Evolutionary conservation across 2,329 filamentous ascomycete species (phyloP).

Genomic region (Colletotrichum chlorophyti): DNA sequence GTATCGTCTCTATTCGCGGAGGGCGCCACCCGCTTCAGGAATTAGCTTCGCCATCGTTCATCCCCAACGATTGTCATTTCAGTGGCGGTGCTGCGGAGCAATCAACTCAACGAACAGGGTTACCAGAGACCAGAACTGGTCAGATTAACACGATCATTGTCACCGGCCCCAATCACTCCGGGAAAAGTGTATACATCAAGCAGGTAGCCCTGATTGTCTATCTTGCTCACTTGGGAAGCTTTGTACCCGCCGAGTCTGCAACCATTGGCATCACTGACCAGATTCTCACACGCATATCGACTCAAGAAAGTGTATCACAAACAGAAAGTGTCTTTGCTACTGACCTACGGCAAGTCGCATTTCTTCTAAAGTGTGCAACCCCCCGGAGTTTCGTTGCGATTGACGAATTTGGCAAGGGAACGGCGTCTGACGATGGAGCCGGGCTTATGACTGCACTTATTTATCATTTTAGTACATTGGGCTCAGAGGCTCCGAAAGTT

Average conservation of each 20-base stretch:
- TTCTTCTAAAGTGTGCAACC: constrained; percentile 78
- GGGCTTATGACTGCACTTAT: constrained; percentile 65
- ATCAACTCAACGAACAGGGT: constrained; percentile 25
- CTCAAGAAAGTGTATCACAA: constrained; percentile 67
- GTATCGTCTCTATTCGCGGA: constrained; percentile 75
- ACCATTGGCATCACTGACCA: constrained; percentile 89
- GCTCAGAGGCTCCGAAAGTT: constrained; percentile 58
- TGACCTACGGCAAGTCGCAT: constrained; percentile 85
- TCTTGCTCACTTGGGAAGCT: constrained; percentile 91
- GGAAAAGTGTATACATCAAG: constrained; percentile 95
- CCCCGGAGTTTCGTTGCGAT: constrained; percentile 82
- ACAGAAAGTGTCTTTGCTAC: constrained; percentile 72
- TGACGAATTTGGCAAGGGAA: constrained; percentile 85
- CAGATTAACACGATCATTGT: constrained; percentile 72
- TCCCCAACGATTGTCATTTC: constrained; percentile 82
- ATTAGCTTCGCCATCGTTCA: constrained; percentile 78
- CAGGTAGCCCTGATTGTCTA: constrained; percentile 91
- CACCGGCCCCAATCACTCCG: constrained; percentile 95
- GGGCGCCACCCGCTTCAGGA: constrained; percentile 91
- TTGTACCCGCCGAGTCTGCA: constrained; percentile 81
- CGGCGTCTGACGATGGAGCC: constrained; percentile 62
- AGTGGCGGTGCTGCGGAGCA: constrained; percentile 59
- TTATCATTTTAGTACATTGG: constrained; percentile 59
- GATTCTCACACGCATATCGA: constrained; percentile 85
- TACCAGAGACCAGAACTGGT: constrained; percentile 10